Evolutionary conservation across 352 stramenopile genomes (phyloP), one percentile per base, ranked within the genome.

Genomic region (Globisporangium abappressorium): DNA sequence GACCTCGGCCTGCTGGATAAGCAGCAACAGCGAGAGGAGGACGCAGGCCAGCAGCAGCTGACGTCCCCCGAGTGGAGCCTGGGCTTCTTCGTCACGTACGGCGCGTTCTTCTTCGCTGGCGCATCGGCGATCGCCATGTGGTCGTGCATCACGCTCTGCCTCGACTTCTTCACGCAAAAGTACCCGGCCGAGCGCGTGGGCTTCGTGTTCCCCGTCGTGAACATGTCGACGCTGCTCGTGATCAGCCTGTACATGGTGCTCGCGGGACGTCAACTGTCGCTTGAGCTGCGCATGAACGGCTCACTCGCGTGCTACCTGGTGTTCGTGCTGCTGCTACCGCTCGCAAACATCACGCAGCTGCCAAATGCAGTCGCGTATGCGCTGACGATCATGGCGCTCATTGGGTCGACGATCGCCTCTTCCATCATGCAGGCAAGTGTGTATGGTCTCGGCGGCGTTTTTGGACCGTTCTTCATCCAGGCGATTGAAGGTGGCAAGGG

Each of bases 161-260:
- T 94, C 60, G 83, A 86, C 66, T 86, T 87, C 65, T 92, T 94
- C 68, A 63, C 75, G 57, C 66, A 64, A 26, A 85, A 88, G 57
- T 94, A 87, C 69, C 82, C 86, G 20, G 65, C 76, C 57, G 75
- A 92, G 59, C 81, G 84, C 68, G 81, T 91, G 22, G 78, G 81
- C 8, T 94, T 94, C 57, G 80, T 94, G 41, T 92, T 94, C 66
- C 86, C 86, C 3, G 84, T 94, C 30, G 78, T 92, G 70, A 94
- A 92, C 71, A 94, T 94, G 86, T 94, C 86, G 41, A 88, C 86
- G 54, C 71, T 94, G 62, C 71, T 94, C 7, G 73, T 92, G 4
- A 87, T 92, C 63, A 90, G 72, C 56, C 70, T 94, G 6, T 94
- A 91, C 70, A 94, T 94, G 86, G 78, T 94, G 55, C 73, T 94